Evolutionary conservation across 345 rosid species (phyloP).

Genomic region (Populus nigra): DNA sequence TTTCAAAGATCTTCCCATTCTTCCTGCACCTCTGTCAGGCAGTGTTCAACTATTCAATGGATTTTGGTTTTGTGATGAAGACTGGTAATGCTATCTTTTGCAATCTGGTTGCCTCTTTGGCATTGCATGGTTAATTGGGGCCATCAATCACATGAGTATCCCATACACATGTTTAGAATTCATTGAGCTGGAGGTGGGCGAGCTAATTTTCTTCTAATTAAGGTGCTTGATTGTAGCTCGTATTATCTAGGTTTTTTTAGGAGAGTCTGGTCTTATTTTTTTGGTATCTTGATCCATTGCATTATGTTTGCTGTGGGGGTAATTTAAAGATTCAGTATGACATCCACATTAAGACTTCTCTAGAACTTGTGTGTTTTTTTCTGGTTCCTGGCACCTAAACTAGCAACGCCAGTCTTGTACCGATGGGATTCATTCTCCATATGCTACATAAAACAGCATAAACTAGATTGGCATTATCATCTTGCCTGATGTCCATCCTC

Average conservation of each 20-base stretch:
- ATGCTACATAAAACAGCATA: not conserved
- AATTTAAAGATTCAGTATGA: too few relatives aligned
- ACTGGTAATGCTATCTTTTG: not conserved
- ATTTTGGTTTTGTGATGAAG: not conserved
- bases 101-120: not conserved
- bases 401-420: not conserved
- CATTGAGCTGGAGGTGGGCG: not conserved
- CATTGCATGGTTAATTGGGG: not conserved
- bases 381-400: not conserved
- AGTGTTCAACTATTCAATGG: not conserved
- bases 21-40: not conserved
- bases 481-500: not conserved
- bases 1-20: not conserved
- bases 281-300: not conserved
- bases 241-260: not conserved
- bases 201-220: not conserved
- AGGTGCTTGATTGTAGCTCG: not conserved
- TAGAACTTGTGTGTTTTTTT: not conserved
- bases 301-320: not conserved
- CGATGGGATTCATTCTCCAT: not conserved
- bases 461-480: not conserved
- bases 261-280: not conserved
- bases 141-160: not conserved
- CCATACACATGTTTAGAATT: not conserved
- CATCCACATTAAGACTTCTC: too few relatives aligned